Conservation (phyloP, 2,329 filamentous ascomycete species). For the Bipolaris zeicola region DNA sequence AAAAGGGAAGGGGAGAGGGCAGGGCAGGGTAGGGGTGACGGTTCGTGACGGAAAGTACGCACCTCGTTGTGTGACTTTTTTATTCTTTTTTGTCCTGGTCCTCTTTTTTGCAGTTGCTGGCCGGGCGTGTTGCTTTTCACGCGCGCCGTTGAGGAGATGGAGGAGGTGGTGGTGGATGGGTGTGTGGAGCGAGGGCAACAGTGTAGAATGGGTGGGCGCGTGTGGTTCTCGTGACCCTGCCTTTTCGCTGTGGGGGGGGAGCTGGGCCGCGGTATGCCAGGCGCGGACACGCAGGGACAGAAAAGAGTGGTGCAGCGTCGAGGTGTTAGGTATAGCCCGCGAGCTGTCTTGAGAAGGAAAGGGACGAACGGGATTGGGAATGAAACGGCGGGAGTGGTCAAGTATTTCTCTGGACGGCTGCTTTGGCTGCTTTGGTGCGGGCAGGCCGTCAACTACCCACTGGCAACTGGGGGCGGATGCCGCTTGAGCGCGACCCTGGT, state of each 20-base stretch:
- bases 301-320: conserved; percentile 35
- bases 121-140: conserved; percentile 21
- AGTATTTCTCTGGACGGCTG: conserved; percentile 39
- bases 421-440: conserved; percentile 28
- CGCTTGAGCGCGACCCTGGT: conserved; percentile 34
- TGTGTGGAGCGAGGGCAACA: conserved; percentile 22
- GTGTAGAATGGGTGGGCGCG: not conserved
- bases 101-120: not conserved
- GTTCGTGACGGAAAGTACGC: conserved; percentile 3
- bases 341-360: conserved; percentile 51
- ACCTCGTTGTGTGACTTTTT: conserved; percentile 27
- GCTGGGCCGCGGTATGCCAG: conserved; percentile 30
- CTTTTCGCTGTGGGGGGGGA: conserved; percentile 11
- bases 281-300: conserved; percentile 20
- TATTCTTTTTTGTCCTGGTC: not conserved
- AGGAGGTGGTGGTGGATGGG: not conserved
- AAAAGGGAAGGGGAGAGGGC: not conserved
- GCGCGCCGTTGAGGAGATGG: conserved; percentile 23
- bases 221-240: conserved; percentile 15
- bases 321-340: conserved; percentile 25
- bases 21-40: not conserved
- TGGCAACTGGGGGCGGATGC: conserved; percentile 36
- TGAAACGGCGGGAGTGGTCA: conserved; percentile 46
- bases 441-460: conserved; percentile 27
- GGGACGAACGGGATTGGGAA: conserved; percentile 48